Evolutionary conservation across 2,329 filamentous ascomycete species (phyloP).

Genomic region (Tolypocladium paradoxum): DNA sequence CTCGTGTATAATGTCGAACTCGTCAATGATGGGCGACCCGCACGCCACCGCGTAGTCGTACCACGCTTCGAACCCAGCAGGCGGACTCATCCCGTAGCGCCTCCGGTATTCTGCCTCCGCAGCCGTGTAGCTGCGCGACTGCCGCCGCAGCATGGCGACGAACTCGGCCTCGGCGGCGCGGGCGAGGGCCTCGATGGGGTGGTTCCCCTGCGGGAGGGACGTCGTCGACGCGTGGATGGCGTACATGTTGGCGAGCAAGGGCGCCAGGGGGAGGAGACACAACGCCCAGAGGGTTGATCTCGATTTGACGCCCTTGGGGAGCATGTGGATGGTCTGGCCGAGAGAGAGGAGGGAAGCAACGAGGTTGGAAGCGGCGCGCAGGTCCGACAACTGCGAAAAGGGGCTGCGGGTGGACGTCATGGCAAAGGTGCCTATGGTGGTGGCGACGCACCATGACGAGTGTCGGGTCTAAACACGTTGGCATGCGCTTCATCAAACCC

Average conservation of each 20-base stretch:
- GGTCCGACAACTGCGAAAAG: conserved; percentile 14
- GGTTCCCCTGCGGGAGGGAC: conserved; percentile 6
- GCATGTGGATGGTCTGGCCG: conserved; percentile 15
- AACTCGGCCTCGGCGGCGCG: conserved; percentile 18
- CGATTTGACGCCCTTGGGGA: conserved; percentile 19
- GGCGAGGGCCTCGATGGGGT: conserved; percentile 25
- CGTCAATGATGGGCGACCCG: conserved; percentile 35
- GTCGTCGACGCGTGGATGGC: conserved; percentile 8
- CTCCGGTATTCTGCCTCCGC: conserved; percentile 30
- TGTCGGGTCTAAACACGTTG: conserved; percentile 13
- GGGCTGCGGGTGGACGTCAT: conserved; percentile 18
- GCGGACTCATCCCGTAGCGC: conserved; percentile 31
- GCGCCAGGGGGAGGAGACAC: conserved; percentile 16
- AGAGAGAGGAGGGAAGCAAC: conserved; percentile 19
- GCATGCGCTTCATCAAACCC: not conserved
- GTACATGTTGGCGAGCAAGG: conserved; percentile 17
- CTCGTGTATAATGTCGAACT: conserved; percentile 33
- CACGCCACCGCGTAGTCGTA: conserved; percentile 27
- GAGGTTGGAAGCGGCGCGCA: conserved; percentile 14
- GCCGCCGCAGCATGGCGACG: conserved; percentile 16
- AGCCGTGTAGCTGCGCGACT: conserved; percentile 24
- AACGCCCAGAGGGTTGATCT: conserved; percentile 19
- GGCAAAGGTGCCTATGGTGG: conserved; percentile 19
- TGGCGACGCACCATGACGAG: conserved; percentile 19
- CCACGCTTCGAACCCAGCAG: conserved; percentile 36